These are phyloP conservation scores for Albatrellus sp. DNA, from an alignment of 1,284 basidiomycete genomes.

Conservation along the genomic window DNA sequence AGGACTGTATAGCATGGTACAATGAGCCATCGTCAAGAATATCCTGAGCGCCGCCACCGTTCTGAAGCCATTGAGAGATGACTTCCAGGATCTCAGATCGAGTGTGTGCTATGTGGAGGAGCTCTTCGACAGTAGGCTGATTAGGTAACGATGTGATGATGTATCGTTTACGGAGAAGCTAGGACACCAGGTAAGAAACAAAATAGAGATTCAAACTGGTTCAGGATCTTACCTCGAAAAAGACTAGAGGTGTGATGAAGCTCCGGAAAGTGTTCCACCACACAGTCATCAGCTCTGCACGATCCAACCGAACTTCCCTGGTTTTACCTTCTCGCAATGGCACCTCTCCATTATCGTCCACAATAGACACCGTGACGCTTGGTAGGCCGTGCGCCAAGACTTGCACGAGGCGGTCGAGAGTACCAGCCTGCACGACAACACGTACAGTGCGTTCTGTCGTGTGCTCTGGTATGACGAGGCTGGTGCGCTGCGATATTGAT, in stretches of 20 bases:
- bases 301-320: slow-evolving; percentile 57
- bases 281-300: slow-evolving; percentile 53
- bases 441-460: slow-evolving; percentile 57
- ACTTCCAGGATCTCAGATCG: slow-evolving; percentile 52
- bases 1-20: slow-evolving; percentile 39
- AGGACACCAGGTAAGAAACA: slow-evolving; percentile 6
- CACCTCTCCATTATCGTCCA: slow-evolving; percentile 77
- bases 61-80: slow-evolving; percentile 56
- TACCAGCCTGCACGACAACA: slow-evolving; percentile 66
- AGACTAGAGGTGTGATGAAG: slow-evolving; percentile 64
- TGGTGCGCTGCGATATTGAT: slow-evolving; percentile 50
- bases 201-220: slow-evolving; percentile 1
- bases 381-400: slow-evolving; percentile 67
- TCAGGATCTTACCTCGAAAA: slow-evolving; percentile 56
- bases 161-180: slow-evolving; percentile 69
- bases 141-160: slow-evolving; percentile 24
- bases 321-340: slow-evolving; percentile 58
- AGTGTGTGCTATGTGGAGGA: slow-evolving; percentile 15
- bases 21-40: slow-evolving; percentile 58
- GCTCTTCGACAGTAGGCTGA: slow-evolving; percentile 13
- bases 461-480: slow-evolving; percentile 42
- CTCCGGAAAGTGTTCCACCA: slow-evolving; percentile 77
- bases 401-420: slow-evolving; percentile 59
- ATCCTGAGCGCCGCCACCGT: slow-evolving; percentile 65
- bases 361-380: slow-evolving; percentile 62